These are phyloP conservation scores for Sarocladium kiliense DNA, from an alignment of 2,329 filamentous ascomycete species.

Conservation along the genomic window DNA sequence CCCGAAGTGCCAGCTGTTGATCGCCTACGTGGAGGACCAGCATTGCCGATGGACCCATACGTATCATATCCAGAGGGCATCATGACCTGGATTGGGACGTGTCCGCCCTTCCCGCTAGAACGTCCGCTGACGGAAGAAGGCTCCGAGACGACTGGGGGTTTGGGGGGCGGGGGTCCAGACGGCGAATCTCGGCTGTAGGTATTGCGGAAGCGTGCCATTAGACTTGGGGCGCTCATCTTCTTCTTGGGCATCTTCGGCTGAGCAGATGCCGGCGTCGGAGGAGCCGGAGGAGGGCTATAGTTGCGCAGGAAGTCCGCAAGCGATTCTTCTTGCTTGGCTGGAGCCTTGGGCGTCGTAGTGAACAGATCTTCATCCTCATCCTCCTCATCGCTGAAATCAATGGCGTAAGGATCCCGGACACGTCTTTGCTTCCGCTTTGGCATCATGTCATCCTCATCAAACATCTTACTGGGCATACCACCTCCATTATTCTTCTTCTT, in stretches of 20 bases:
- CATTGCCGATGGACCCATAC: conserved; percentile 24
- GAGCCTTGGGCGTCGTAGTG: conserved; percentile 26
- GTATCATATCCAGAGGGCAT: conserved; percentile 41
- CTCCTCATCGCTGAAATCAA: conserved; percentile 72
- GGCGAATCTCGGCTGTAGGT: conserved; percentile 24
- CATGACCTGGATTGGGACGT: conserved; percentile 49
- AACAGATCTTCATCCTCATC: conserved; percentile 43
- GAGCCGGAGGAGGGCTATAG: conserved; percentile 58
- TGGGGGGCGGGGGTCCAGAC: not conserved
- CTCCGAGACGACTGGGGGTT: not conserved
- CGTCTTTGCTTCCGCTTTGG: conserved; percentile 71
- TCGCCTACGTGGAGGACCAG: conserved; percentile 7
- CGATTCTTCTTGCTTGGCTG: conserved; percentile 55
- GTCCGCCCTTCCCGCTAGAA: conserved; percentile 26
- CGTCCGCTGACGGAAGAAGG: conserved; percentile 7
- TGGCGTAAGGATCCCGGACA: conserved; percentile 86
- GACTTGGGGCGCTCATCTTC: conserved; percentile 57
- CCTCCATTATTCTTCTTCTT: conserved; percentile 34
- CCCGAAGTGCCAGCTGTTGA: conserved; percentile 15
- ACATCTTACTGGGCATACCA: conserved; percentile 28
- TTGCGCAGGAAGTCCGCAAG: conserved; percentile 69
- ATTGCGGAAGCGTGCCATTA: conserved; percentile 54
- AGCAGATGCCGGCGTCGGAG: conserved; percentile 27
- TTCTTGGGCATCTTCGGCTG: conserved; percentile 46
- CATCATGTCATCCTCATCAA: conserved; percentile 49